Conservation (phyloP, 2,329 filamentous ascomycete genomes). For the Hymenoscyphus fructigenus region DNA sequence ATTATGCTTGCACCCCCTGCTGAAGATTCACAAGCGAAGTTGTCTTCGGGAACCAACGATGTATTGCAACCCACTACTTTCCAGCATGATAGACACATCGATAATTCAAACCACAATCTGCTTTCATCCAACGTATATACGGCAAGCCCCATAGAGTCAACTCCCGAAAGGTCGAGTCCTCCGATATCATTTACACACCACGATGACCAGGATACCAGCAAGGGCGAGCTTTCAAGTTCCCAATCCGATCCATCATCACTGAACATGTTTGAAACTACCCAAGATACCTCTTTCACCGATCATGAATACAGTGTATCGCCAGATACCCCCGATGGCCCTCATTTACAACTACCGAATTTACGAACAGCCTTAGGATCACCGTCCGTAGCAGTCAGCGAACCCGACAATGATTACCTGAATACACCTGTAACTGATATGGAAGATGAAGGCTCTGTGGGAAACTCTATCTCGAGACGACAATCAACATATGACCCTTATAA, state of each 20-base stretch:
- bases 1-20: conserved; percentile 30
- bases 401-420: conserved; percentile 25
- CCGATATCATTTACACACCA: conserved; percentile 11
- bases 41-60: conserved; percentile 19
- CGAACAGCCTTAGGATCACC: conserved; percentile 30
- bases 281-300: conserved; percentile 20
- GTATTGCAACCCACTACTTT: conserved; percentile 5
- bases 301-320: conserved; percentile 12
- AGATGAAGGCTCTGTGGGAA: conserved; percentile 33
- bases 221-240: neutral
- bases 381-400: conserved; percentile 22
- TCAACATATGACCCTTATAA: conserved; percentile 24
- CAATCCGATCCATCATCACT: neutral
- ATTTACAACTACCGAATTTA: conserved; percentile 28
- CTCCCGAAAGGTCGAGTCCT: conserved; percentile 12
- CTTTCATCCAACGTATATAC: conserved; percentile 23
- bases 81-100: conserved; percentile 8
- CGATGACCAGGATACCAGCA: conserved; percentile 5
- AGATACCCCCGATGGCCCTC: conserved; percentile 16
- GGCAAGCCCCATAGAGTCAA: conserved; percentile 20
- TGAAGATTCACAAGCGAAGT: conserved; percentile 22
- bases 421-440: conserved; percentile 35
- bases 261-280: conserved; percentile 6
- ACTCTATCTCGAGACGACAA: conserved; percentile 18
- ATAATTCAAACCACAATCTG: conserved; percentile 16